Percentiles rank a stretch among this genome's conserved stretches.
These are phyloP conservation scores for Phytophthora hybrid DNA, from an alignment of 352 stramenopile species.

Conservation along the genomic window DNA sequence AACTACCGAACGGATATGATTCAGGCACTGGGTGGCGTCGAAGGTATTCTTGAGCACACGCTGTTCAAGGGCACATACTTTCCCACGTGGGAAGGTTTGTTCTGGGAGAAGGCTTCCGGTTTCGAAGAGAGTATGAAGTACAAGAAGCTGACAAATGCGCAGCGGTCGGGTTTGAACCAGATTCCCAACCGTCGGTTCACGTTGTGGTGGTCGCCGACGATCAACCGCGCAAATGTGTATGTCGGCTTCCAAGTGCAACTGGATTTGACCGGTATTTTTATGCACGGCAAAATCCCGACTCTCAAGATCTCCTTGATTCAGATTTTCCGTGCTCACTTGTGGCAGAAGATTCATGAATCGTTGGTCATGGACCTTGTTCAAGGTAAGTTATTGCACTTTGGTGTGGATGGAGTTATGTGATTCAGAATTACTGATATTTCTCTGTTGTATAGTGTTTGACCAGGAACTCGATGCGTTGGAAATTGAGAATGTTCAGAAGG, in stretches of 20 bases:
- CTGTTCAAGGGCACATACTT: conserved; percentile 99
- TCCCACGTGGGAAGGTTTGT: conserved; percentile 99
- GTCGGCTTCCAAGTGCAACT: conserved; percentile 99
- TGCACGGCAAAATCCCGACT: conserved; percentile 99
- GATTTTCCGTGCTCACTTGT: conserved; percentile 99
- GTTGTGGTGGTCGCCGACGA: conserved; percentile 99
- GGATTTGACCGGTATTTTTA: conserved; percentile 99
- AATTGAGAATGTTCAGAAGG: conserved; percentile 99
- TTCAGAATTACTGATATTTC: conserved; percentile 7
- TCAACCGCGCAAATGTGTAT: conserved; percentile 99
- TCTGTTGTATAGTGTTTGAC: conserved; percentile 97
- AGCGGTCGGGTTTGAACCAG: conserved; percentile 99
- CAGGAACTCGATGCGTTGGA: conserved; percentile 99
- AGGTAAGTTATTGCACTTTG: conserved; percentile 16
- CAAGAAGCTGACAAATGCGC: conserved; percentile 99
- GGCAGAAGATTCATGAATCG: conserved; percentile 99
- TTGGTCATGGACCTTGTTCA: conserved; percentile 94
- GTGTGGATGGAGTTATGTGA: not conserved
- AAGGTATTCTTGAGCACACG: conserved; percentile 99
- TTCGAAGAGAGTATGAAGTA: conserved; percentile 98
- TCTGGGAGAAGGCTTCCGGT: conserved; percentile 99
- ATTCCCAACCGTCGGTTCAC: conserved; percentile 99
- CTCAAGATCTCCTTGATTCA: conserved; percentile 99
- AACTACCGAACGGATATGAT: conserved; percentile 99
- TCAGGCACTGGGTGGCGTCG: conserved; percentile 98